phyloP scores from a whole-genome alignment of 2,329 filamentous ascomycete genomes.

The Pseudogymnoascus sp. region DNA sequence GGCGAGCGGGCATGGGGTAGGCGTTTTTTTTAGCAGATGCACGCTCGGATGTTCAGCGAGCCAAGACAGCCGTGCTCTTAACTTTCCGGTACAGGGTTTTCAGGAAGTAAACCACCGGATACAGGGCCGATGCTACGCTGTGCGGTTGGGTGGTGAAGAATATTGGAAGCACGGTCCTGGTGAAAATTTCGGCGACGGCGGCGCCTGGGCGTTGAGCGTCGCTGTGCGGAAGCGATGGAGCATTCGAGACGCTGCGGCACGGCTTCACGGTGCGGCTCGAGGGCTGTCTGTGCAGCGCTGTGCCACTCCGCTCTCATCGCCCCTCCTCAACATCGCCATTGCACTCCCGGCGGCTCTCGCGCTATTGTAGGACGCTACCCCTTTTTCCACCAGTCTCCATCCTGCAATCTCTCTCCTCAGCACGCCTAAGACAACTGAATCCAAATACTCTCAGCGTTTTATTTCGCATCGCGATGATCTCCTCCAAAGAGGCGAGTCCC shows the following conservation, averaged over 20 bases:
- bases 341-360: not conserved
- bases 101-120: not conserved
- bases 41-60: not conserved
- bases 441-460: not conserved
- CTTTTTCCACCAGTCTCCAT: not conserved
- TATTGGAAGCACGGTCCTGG: not conserved
- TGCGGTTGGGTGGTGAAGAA: not conserved
- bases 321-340: not conserved
- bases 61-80: not conserved
- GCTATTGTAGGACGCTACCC: not conserved
- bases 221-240: not conserved
- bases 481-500: not conserved
- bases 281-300: not conserved
- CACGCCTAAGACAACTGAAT: not conserved
- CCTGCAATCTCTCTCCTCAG: not conserved
- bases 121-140: not conserved
- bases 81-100: not conserved
- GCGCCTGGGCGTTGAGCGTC: not conserved
- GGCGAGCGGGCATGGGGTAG: not conserved
- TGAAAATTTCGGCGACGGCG: not conserved
- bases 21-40: not conserved
- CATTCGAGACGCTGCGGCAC: not conserved
- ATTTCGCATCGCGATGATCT: not conserved
- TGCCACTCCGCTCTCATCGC: not conserved
- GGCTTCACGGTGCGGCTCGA: not conserved